Evolutionary conservation across 768 basidiomycete species (phyloP).

Genomic region (Russula griseocarnosa): DNA sequence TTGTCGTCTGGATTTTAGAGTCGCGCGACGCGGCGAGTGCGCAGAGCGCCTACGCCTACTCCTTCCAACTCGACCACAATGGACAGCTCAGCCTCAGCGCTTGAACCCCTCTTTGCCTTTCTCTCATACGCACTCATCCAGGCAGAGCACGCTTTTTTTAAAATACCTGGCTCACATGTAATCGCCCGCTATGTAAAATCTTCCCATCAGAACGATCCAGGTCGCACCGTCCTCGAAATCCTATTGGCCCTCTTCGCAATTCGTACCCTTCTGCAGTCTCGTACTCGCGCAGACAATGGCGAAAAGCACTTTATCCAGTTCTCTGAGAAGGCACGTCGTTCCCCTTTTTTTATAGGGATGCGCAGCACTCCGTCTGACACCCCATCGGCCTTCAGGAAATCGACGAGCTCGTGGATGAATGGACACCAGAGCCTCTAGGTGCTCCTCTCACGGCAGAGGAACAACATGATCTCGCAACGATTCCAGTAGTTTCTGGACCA

Average conservation of each 20-base stretch:
- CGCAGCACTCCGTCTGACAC: background rate
- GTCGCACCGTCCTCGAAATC: conserved; percentile 83
- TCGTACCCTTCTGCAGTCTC: conserved; percentile 81
- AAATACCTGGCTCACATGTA: conserved; percentile 76
- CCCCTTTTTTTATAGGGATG: background rate
- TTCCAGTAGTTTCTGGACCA: conserved; percentile 76
- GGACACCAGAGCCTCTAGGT: conserved; percentile 81
- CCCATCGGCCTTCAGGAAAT: conserved; percentile 62
- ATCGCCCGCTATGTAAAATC: conserved; percentile 89
- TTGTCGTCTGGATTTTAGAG: no score
- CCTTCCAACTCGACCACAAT: conserved; percentile 31
- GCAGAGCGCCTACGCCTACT: conserved; percentile 1
- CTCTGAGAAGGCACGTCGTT: conserved; percentile 68
- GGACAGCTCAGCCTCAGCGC: conserved; percentile 37
- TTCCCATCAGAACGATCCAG: conserved; percentile 95
- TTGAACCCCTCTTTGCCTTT: conserved; percentile 59
- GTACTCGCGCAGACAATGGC: conserved; percentile 80
- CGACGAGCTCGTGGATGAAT: conserved; percentile 94
- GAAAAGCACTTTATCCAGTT: conserved; percentile 90
- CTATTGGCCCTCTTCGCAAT: conserved; percentile 85
- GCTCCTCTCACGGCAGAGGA: conserved; percentile 58
- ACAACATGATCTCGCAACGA: conserved; percentile 60
- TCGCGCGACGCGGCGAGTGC: conserved; percentile 3
- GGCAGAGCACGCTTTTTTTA: conserved; percentile 64
- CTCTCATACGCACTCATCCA: conserved; percentile 58